Base-by-base conservation (phyloP, 2,329 filamentous ascomycete species). In the Leptodontidium sp. region DNA sequence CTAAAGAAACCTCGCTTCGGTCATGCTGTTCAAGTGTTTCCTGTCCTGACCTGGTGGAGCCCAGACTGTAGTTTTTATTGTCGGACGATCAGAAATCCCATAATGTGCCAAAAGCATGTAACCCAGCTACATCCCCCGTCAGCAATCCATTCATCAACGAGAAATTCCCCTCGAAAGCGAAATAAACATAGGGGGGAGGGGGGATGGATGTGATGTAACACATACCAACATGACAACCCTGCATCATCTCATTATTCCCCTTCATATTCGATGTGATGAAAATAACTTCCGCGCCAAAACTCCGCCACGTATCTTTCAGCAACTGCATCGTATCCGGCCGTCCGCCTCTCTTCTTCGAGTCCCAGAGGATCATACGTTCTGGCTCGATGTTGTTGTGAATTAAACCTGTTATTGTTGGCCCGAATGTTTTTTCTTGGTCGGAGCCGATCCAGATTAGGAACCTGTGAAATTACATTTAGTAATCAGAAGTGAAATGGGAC, bases 371-470 rank as follows among this genome's bases (percentile, higher is more conserved):
- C 80, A 81, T 81, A 24, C 80, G 72, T 69, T 81, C 80, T 0
- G 80, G 79, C 68, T 79, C 77, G 70, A 82, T 81, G 73, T 82
- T 70, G 21, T 80, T 75, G 72, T 78, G 77, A 68, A 82, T 81
- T 8, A 82, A 74, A 11, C 76, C 72, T 2, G 79, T 70, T 63
- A 82, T 81, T 12, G 79, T 82, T 40, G 80, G 79, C 0, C 80
- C 80, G 71, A 82, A 82, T 0, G 80, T 81, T 69, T 76, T 79
- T 69, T 82, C 80, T 61, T 81, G 80, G 71, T 82, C 78, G 24
- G 80, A 81, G 7, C 80, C 80, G 52, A 82, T 81, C 80, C 80
- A 81, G 68, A 82, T 82, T 45, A 82, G 78, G 70, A 82, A 82
- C 80, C 79, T 79, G 67, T 50, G 9, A 21, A 11, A 32, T 32